Evolutionary conservation across 108 stramenopile species (phyloP).

Genomic region (Stephanodiscus minutulus): DNA sequence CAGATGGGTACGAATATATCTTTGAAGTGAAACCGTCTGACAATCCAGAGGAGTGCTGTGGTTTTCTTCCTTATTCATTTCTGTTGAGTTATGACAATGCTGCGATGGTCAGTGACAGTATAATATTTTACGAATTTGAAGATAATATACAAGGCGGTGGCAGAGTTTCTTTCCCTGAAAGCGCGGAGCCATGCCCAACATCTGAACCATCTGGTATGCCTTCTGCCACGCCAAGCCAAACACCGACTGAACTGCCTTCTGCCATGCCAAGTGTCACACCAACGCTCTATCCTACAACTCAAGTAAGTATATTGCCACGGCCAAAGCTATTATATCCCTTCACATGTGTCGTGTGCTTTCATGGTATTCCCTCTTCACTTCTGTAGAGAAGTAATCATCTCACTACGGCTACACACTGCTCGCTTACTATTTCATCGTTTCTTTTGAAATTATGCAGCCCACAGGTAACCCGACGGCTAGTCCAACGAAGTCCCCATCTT

Average conservation of each 20-base stretch:
- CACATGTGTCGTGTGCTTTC: background rate
- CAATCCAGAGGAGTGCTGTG: constrained; percentile 26
- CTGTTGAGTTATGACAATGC: constrained; percentile 7
- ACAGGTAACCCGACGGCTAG: background rate
- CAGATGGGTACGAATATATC: constrained; percentile 15
- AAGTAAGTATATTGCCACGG: background rate
- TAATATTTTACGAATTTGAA: background rate
- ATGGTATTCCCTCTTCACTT: background rate
- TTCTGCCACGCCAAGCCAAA: background rate
- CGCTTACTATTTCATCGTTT: background rate
- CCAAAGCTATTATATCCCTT: background rate
- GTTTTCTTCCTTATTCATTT: constrained; percentile 25
- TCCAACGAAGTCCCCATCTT: background rate
- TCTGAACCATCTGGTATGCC: background rate
- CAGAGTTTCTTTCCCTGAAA: constrained; percentile 3
- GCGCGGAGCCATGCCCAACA: constrained; percentile 16
- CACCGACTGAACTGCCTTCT: background rate
- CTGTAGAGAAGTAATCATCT: background rate
- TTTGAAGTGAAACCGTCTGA: constrained; percentile 27
- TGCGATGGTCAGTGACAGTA: constrained; percentile 4
- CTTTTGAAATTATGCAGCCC: background rate
- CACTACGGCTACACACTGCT: background rate
- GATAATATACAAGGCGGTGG: background rate
- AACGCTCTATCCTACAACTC: constrained; percentile 4
- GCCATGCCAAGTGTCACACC: background rate